A percentile compares a stretch with the other conserved stretches of the same genome.
These are phyloP conservation scores for Mucor indicus DNA, from an alignment of 371 early-diverging fungal genomes.

Conservation along the genomic window DNA sequence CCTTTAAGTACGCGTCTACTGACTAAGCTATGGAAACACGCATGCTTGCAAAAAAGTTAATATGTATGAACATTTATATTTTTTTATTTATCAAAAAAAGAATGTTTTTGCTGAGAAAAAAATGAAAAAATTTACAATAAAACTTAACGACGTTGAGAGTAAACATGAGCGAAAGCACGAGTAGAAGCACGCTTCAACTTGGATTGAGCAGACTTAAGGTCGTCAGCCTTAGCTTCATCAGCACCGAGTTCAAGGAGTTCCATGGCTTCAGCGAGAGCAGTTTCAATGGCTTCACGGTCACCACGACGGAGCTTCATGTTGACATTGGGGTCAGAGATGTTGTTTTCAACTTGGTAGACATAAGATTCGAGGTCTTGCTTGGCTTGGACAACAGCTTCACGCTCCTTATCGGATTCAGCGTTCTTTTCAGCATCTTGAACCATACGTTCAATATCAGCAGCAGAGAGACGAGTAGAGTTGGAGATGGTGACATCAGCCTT, in stretches of 20 bases:
- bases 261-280: slow-evolving; percentile 82
- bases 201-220: slow-evolving; percentile 84
- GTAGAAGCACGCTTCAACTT: slow-evolving; percentile 86
- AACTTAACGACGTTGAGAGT: slow-evolving; percentile 54
- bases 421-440: slow-evolving; percentile 86
- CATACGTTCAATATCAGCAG: slow-evolving; percentile 90
- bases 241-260: slow-evolving; percentile 80
- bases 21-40: too few species aligned
- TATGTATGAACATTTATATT: too few species aligned
- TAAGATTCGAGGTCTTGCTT: slow-evolving; percentile 87
- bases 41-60: too few species aligned
- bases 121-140: background rate
- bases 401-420: slow-evolving; percentile 81
- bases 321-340: slow-evolving; percentile 80
- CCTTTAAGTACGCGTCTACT: too few species aligned
- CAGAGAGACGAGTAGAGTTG: slow-evolving; percentile 88
- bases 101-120: too few species aligned
- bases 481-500: slow-evolving; percentile 91
- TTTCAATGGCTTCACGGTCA: slow-evolving; percentile 84
- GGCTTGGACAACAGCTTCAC: slow-evolving; percentile 77
- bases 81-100: too few species aligned
- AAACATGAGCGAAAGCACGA: slow-evolving; percentile 72
- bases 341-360: slow-evolving; percentile 84
- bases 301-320: slow-evolving; percentile 76
- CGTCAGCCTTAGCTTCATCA: slow-evolving; percentile 82